Evolutionary conservation across 2,329 filamentous ascomycete species (phyloP), one percentile per base, ranked within the genome.

Genomic region (Albifimbria verrucaria): DNA sequence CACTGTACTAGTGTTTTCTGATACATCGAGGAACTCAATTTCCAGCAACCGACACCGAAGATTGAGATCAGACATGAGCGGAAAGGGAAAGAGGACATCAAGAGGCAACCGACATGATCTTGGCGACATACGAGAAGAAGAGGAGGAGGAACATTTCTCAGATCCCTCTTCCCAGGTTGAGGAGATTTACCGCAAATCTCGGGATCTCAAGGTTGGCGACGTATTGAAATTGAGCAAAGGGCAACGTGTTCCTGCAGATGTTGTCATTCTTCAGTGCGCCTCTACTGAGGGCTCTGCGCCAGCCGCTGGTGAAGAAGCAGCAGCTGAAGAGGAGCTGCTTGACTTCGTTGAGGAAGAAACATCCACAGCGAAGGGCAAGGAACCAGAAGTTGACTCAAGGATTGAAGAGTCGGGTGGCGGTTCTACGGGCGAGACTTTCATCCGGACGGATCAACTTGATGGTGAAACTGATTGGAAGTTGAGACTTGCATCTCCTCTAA

Each of bases 401-500:
- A 59, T 63, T 25, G 58, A 62, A 32, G 63, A 68, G 46, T 57
- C 61, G 2, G 69, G 72, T 36, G 68, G 63, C 47, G 71, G 73
- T 18, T 72, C 80, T n/a, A 78, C 79, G 23, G 92, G 92, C 24
- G 95, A 99, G 72, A 93, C 93, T 0, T 99, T 99, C 65, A 97
- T 99, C 65, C 84, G 94, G 55, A 99, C 95, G 2, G 94, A 99
- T 70, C 94, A 99, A 67, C 80, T 99, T 10, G 94, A 99, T 65
- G 94, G 94, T 61, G 94, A 99, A 73, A 99, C 94, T 0, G 94
- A 99, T 66, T 99, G 94, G 95, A 99, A 99, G 72, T 77, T 99
- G 52, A 87, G 95, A 25, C 72, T 97, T 32, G 92, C 94, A 1
- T 94, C 92, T 12, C 85, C 90, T 0, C 72, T 97, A 23, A 93